phyloP scores from a whole-genome alignment of 2,329 filamentous ascomycete species.

The Aspergillus brunneoviolaceus region DNA sequence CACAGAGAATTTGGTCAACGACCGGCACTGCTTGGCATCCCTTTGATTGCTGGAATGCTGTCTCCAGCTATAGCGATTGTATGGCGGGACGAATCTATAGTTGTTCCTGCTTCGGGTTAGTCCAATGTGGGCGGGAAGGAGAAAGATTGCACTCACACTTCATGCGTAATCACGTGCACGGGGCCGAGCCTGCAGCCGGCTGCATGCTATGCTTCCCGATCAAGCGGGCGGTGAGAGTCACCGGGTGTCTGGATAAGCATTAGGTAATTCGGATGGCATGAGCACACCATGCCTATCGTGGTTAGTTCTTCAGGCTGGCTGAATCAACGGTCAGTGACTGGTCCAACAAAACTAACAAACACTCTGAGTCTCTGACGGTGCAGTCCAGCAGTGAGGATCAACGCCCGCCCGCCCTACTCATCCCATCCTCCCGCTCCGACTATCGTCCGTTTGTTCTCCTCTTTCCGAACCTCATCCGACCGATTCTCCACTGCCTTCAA shows the following conservation, averaged over 20 bases:
- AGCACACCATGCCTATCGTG: not conserved
- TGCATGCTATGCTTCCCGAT: not conserved
- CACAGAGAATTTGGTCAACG: not conserved
- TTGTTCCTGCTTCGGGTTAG: conserved; percentile 7
- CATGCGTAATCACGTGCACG: no score
- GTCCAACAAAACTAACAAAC: not conserved
- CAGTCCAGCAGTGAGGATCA: no score
- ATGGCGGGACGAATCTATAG: not conserved
- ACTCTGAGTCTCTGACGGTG: no score
- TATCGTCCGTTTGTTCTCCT: not conserved
- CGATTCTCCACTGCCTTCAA: not conserved
- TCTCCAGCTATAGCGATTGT: not conserved
- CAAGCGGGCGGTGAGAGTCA: not conserved
- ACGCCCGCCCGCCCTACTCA: not conserved
- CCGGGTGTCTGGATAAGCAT: not conserved
- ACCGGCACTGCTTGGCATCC: not conserved
- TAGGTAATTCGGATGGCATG: not conserved
- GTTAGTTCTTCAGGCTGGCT: not conserved
- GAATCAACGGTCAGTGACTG: not conserved
- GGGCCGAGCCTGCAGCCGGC: no score
- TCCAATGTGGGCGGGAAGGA: not conserved
- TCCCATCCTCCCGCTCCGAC: not conserved
- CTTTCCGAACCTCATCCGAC: not conserved
- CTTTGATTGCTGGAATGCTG: not conserved
- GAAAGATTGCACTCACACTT: not conserved